A percentile compares a stretch with the other conserved stretches of the same genome.
phyloP scores from a whole-genome alignment of 176 grass and related monocot genomes.

The Carex cristatella region DNA sequence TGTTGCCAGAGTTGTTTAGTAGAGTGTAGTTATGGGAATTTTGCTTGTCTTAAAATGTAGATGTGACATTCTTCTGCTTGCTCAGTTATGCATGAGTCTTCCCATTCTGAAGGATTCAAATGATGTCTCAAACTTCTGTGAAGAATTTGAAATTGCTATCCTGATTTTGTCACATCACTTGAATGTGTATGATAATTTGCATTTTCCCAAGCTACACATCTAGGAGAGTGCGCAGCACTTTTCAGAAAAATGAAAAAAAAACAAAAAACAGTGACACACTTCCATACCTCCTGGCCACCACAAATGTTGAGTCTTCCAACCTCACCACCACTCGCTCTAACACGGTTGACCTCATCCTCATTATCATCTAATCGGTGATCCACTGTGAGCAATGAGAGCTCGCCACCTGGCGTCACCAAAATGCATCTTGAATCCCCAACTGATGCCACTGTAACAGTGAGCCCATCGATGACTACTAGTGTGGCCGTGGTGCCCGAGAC shows the following conservation, averaged over 20 bases:
- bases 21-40: neutral
- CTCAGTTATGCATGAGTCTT: neutral
- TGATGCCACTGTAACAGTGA: conserved; percentile 87
- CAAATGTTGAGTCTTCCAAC: conserved; percentile 88
- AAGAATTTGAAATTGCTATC: too few relatives aligned
- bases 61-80: neutral
- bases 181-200: neutral
- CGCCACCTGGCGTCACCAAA: conserved; percentile 57
- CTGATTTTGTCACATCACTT: neutral
- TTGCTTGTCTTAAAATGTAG: neutral
- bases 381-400: conserved; percentile 75
- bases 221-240: neutral
- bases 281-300: conserved; percentile 71
- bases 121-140: too few relatives aligned
- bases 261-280: neutral
- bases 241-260: neutral
- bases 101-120: neutral
- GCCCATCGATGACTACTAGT: conserved; percentile 73
- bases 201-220: neutral
- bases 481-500: conserved; percentile 88
- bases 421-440: conserved; percentile 96
- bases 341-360: conserved; percentile 80
- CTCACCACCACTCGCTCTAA: conserved; percentile 86
- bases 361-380: conserved; percentile 93
- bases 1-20: neutral